Percentiles rank a stretch among this genome's conserved stretches.
phyloP scores from a whole-genome alignment of 2,329 filamentous ascomycete species.

The Colletotrichum spaethianum region DNA sequence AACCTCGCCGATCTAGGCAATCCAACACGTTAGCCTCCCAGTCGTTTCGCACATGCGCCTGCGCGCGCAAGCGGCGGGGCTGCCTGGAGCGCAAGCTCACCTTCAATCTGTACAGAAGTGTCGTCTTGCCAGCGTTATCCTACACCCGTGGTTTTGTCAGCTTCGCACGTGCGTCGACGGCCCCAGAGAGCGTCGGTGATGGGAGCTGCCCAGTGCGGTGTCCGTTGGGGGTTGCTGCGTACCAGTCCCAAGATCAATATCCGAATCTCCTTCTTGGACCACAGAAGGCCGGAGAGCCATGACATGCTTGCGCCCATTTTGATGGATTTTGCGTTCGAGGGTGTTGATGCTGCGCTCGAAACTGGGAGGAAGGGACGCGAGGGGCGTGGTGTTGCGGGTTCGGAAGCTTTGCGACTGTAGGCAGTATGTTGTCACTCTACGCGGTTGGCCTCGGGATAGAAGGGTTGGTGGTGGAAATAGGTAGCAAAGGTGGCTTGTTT shows the following conservation, averaged over 20 bases:
- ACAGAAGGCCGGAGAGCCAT: slow-evolving; percentile 81
- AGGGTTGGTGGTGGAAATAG: slow-evolving; percentile 24
- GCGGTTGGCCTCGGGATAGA: slow-evolving; percentile 38
- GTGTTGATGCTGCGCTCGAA: neutral
- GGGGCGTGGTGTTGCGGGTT: slow-evolving; percentile 12
- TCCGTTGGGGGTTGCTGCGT: slow-evolving; percentile 54
- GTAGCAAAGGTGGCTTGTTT: slow-evolving; percentile 41
- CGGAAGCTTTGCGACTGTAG: slow-evolving; percentile 23
- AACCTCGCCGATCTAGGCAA: slow-evolving; percentile 89
- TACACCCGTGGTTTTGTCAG: slow-evolving; percentile 54
- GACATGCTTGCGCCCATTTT: slow-evolving; percentile 77
- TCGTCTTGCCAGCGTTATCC: slow-evolving; percentile 99
- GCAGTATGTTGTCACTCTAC: slow-evolving; percentile 19
- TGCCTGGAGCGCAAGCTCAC: slow-evolving; percentile 57
- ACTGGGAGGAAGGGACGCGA: slow-evolving; percentile 2
- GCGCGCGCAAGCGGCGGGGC: neutral
- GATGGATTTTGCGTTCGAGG: slow-evolving; percentile 43
- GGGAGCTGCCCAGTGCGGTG: neutral
- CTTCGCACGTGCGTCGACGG: slow-evolving; percentile 24
- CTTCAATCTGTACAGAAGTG: slow-evolving; percentile 95
- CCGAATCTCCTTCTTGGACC: slow-evolving; percentile 96
- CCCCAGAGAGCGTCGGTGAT: neutral
- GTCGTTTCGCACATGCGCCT: neutral
- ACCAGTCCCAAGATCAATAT: slow-evolving; percentile 96
- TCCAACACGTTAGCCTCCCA: slow-evolving; percentile 37